These are phyloP conservation scores for Suillus spraguei DNA, from an alignment of 768 basidiomycete species.

Conservation along the genomic window DNA sequence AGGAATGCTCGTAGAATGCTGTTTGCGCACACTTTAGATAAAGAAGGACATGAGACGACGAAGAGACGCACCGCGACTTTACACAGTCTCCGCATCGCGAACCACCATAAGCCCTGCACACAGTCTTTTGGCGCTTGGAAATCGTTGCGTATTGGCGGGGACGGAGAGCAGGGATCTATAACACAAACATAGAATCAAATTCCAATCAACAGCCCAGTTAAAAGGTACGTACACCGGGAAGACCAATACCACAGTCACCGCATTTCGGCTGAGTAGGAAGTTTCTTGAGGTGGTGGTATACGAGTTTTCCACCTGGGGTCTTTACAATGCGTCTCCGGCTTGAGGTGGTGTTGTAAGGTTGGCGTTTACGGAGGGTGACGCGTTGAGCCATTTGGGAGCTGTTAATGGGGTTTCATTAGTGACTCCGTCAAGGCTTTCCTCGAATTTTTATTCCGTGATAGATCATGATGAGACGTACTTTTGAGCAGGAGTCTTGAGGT, in stretches of 20 bases:
- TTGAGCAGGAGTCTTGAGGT: conserved; percentile 30
- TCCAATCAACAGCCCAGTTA: not conserved
- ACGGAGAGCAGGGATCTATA: conserved; percentile 90
- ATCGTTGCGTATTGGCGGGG: conserved; percentile 95
- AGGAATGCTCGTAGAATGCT: conserved; percentile 98
- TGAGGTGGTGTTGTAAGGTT: conserved; percentile 97
- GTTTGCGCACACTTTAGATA: not conserved
- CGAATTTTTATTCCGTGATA: not conserved
- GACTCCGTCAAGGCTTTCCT: not conserved
- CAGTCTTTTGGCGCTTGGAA: conserved; percentile 97
- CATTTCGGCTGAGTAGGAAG: conserved; percentile 90
- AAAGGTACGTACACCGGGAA: conserved; percentile 82
- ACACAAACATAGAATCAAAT: conserved; percentile 7
- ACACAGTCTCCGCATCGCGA: conserved; percentile 97
- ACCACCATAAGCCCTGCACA: conserved; percentile 95
- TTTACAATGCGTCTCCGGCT: conserved; percentile 94
- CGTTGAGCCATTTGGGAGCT: conserved; percentile 87
- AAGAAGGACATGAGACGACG: not conserved
- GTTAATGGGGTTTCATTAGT: not conserved
- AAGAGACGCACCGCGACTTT: conserved; percentile 76
- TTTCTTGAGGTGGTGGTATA: conserved; percentile 98
- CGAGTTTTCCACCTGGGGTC: conserved; percentile 97
- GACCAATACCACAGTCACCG: conserved; percentile 95
- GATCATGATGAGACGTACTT: conserved; percentile 12
- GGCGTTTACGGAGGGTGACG: conserved; percentile 98